Percentiles rank a stretch among this genome's conserved stretches.
Evolutionary conservation across 257 asterid species (phyloP).

Genomic region (Nicotiana undulata): DNA sequence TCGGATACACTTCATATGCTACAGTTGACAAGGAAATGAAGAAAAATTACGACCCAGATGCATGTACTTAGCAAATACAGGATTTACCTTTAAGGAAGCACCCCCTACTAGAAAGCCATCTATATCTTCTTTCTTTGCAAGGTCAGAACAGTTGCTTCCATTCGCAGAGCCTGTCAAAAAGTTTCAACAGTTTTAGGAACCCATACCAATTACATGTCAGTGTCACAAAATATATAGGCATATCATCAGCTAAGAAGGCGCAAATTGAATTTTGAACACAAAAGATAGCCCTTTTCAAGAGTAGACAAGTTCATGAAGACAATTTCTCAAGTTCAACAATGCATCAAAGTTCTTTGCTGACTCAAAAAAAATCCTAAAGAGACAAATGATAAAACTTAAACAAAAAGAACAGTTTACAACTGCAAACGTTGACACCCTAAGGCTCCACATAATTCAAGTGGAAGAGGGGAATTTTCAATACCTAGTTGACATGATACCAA

Average conservation of each 20-base stretch:
- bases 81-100: slow-evolving; percentile 85
- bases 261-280: background rate
- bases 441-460: background rate
- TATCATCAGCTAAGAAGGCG: background rate
- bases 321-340: background rate
- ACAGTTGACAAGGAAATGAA: background rate
- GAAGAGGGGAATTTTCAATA: background rate
- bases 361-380: background rate
- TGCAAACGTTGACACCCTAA: background rate
- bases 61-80: background rate
- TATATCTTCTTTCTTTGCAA: slow-evolving; percentile 82
- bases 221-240: background rate
- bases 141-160: slow-evolving; percentile 84
- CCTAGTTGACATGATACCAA: background rate
- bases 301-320: background rate
- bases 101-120: slow-evolving; percentile 93
- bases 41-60: background rate
- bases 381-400: background rate
- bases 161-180: slow-evolving; percentile 70
- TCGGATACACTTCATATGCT: background rate
- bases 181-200: background rate
- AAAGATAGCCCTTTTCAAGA: background rate
- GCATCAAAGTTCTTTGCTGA: background rate
- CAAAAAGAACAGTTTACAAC: background rate
- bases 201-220: background rate